Evolutionary conservation across 164 flowering plant genomes (phyloP), one percentile per base, ranked within the genome.

Genomic region (Sedum album): DNA sequence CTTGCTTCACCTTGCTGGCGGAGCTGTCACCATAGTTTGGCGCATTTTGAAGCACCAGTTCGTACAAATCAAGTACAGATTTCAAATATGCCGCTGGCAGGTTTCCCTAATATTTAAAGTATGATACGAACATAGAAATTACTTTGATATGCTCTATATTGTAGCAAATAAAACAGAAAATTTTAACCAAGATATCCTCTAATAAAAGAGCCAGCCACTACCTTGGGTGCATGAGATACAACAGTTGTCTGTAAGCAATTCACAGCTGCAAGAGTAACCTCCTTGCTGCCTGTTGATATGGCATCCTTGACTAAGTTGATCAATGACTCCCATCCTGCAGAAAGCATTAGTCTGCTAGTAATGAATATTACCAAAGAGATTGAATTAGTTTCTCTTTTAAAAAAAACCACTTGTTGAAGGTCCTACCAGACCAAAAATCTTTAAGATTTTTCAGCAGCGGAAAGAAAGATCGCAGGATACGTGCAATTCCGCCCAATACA

Each of bases 291-390:
- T 82, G 82, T 77, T 69, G 81, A 76, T 74, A 86, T 86, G 81
- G 90, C 89, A 75, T 82, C 85, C 73, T 83, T 84, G 4, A 88
- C 89, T 78, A 83, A 80, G 76, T 73, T 73, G 67, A 92, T 81
- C 80, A 95, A 74, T 66, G 97, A 81, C 66, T 95, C 90, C 99
- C 99, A 95, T 68, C 97, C 99, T 95, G 81, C 72, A 80, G 49
- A 69, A 67, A 74, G 11, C 38, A 57, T 70, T 46, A 35, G 60
- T 33, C 33, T 21, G 23, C 60, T 17, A 55, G 42, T 26, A 55
- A 36, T n/a, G 42, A 68, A 7, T 23, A 21, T 53, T 21, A 20
- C 13, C 31, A 28, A 62, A 20, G 49, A 42, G 49, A 42, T 6
- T 64, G 61, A 51, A 49, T 20, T 28, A 51, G n/a, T 73, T 36